Percentiles rank a stretch among this genome's conserved stretches.
phyloP scores from a whole-genome alignment of 1,284 basidiomycete genomes.

The Ustilago nuda region DNA sequence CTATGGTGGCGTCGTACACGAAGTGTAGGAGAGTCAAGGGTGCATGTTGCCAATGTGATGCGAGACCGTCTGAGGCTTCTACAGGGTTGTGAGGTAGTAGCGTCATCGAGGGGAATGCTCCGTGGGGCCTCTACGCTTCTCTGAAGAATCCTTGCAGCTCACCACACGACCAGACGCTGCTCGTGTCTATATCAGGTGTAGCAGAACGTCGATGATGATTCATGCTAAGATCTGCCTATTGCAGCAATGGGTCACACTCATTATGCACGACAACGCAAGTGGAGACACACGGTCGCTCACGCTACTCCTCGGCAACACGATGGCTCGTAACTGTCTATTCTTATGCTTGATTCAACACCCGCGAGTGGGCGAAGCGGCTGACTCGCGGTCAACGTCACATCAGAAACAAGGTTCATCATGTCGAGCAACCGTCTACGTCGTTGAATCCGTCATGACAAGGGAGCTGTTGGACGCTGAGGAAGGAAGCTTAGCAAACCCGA shows the following conservation, averaged over 20 bases:
- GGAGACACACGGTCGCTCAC: not conserved
- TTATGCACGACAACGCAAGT: not conserved
- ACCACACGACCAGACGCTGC: slow-evolving; percentile 7
- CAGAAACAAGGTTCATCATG: slow-evolving; percentile 12
- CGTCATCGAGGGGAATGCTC: slow-evolving; percentile 17
- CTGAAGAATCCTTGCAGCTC: not conserved
- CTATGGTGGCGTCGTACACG: not conserved
- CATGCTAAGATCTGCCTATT: slow-evolving; percentile 4
- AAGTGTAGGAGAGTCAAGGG: slow-evolving; percentile 5
- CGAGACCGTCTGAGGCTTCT: slow-evolving; percentile 8
- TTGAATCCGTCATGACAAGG: not conserved
- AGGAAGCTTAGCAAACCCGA: slow-evolving; percentile 44
- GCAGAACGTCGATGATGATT: slow-evolving; percentile 5
- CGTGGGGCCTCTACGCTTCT: too few species aligned
- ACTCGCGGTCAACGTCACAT: not conserved
- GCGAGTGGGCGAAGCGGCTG: not conserved
- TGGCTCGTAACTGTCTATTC: not conserved
- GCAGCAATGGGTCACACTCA: not conserved
- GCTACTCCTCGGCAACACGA: not conserved
- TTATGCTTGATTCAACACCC: not conserved
- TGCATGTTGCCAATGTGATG: slow-evolving; percentile 4
- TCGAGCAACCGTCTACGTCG: slow-evolving; percentile 19
- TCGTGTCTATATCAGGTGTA: not conserved
- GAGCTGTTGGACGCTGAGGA: slow-evolving; percentile 8
- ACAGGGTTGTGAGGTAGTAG: not conserved